phyloP scores from a whole-genome alignment of 148 eudicot genomes.

The Amaranthus cruentus region DNA sequence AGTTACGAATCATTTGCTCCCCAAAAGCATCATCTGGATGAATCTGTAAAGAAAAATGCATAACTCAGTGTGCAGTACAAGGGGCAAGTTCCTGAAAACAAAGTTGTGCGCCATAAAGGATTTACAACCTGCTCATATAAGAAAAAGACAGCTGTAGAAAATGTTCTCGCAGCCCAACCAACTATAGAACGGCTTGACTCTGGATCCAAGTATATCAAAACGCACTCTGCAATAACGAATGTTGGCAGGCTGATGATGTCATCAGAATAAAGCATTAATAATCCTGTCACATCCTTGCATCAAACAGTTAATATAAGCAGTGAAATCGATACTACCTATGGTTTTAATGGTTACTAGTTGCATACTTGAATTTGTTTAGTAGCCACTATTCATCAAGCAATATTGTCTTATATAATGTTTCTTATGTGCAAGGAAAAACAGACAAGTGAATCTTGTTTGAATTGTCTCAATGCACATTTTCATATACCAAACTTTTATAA shows the following conservation, averaged over 20 bases:
- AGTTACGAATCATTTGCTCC: constrained; percentile 90
- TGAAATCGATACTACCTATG: too few species aligned
- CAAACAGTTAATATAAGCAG: not conserved
- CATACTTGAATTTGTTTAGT: too few species aligned
- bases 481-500: too few species aligned
- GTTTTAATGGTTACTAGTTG: too few species aligned
- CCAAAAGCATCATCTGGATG: constrained; percentile 99
- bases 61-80: constrained; percentile 15
- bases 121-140: constrained; percentile 87
- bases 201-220: constrained; percentile 94
- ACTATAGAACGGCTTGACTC: constrained; percentile 73
- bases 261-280: constrained; percentile 55
- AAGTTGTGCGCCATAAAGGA: not conserved
- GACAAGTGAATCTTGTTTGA: too few species aligned
- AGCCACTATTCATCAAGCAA: too few species aligned
- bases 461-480: too few species aligned
- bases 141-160: constrained; percentile 81
- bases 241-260: constrained; percentile 97
- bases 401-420: too few species aligned
- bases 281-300: constrained; percentile 13
- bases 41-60: constrained; percentile 44
- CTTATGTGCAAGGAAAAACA: too few species aligned
- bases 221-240: constrained; percentile 99
- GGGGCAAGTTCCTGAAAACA: constrained; percentile 12
- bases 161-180: constrained; percentile 84